Conservation (phyloP, 768 basidiomycete species). For the Leccinellum rugosiceps region DNA sequence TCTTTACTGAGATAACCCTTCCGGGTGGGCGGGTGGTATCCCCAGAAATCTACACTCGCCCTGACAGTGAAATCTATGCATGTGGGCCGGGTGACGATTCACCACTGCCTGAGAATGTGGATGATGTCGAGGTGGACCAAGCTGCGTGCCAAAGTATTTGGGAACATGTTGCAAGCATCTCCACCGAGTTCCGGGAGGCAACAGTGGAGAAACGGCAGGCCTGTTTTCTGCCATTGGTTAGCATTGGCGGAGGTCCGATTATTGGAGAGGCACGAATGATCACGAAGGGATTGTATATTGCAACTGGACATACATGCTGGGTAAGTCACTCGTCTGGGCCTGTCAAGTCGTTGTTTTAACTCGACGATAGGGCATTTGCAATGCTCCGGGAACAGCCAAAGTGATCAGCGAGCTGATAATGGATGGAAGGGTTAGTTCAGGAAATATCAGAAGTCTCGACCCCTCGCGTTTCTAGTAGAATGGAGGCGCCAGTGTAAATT, state of each 20-base stretch:
- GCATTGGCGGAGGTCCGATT: constrained; percentile 58
- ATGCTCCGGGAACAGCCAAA: constrained; percentile 80
- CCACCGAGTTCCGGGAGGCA: constrained; percentile 52
- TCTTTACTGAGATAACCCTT: constrained; percentile 75
- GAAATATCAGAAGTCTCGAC: constrained; percentile 47
- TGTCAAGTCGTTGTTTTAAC: constrained; percentile 4
- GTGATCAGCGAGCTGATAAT: constrained; percentile 69
- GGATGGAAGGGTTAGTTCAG: constrained; percentile 59
- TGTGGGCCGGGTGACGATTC: constrained; percentile 79
- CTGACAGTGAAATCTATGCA: constrained; percentile 66
- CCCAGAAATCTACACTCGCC: constrained; percentile 74
- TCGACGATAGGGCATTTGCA: constrained; percentile 61
- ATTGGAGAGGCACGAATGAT: constrained; percentile 58
- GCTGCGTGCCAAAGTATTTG: constrained; percentile 53
- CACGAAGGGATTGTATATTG: constrained; percentile 65
- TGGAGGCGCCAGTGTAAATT: background rate
- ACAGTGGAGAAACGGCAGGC: constrained; percentile 57
- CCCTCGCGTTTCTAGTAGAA: constrained; percentile 37
- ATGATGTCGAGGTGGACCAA: constrained; percentile 62
- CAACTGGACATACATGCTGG: constrained; percentile 80
- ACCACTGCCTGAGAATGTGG: constrained; percentile 64
- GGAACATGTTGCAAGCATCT: constrained; percentile 59
- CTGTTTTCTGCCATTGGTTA: constrained; percentile 74
- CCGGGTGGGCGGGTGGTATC: constrained; percentile 33
- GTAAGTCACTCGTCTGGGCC: constrained; percentile 37